Evolutionary conservation across 371 early-diverging fungal species (phyloP), one percentile per base, ranked within the genome.

Genomic region (Mortierella sp.): DNA sequence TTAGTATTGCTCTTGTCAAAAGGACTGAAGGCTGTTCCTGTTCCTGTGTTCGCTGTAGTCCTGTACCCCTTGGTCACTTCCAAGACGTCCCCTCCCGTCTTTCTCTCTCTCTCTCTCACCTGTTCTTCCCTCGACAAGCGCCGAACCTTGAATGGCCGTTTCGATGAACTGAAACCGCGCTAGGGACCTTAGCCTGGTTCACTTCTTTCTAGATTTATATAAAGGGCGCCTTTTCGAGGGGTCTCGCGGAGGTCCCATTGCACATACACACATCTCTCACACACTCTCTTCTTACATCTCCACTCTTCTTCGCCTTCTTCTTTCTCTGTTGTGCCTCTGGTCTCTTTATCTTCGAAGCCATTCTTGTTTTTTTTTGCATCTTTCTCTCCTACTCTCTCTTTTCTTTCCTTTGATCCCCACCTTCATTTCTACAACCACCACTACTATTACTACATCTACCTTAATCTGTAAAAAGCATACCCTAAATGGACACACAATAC

Each of bases 381-480:
- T 48, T 4, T 22, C 5, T 29, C 19, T 37, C 39, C 39, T 1
- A 22, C 40, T 58, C 14, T 16, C 39, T 55, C 50, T 34, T 26
- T 0, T 26, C 48, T 58, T 58, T 26, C 29, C 70, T 31, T 26
- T 31, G 31, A 3, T 64, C 64, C 5, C n/a, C 8, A 52, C 22
- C 39, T 40, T 22, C 50, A 37, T 31, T 16, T 55, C 48, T 48
- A 48, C 48, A n/a, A n/a, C n/a, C n/a, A 24, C 24, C 8, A 50
- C 52, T 26, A 34, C 7, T 34, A 34, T 9, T 58, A 58, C 22
- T 58, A 58, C 37, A 6, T 19, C 22, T 58, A 58, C 31, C 58
- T 16, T 55, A 69, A 43, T 45, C 61, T 70, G 63, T 45, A 70
- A 44, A 45, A n/a, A n/a, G n/a, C n/a, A 70, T 44, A 63, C 39